A percentile compares a stretch with the other conserved stretches of the same genome.
phyloP scores from a whole-genome alignment of 2,329 filamentous ascomycete species.

The Waltergamsia citrina region DNA sequence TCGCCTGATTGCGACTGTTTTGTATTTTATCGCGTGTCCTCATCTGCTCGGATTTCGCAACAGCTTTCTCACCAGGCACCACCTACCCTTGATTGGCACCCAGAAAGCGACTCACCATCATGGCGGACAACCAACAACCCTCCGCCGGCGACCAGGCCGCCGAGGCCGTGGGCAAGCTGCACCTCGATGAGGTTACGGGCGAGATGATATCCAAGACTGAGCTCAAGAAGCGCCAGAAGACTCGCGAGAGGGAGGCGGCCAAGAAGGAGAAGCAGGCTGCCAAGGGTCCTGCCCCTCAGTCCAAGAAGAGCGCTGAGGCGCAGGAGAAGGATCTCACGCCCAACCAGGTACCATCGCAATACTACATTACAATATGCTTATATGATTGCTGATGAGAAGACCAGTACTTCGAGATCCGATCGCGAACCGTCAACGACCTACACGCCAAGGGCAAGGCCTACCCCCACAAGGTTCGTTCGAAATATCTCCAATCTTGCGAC shows the following conservation, averaged over 20 bases:
- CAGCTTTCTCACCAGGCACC: background rate
- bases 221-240: conserved; percentile 94
- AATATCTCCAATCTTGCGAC: background rate
- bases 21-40: no score
- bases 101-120: conserved; percentile 7
- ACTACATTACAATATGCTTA: no score
- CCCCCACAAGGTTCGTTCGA: conserved; percentile 58
- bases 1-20: no score
- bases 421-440: conserved; percentile 53
- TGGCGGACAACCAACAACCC: conserved; percentile 21
- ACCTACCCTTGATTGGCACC: background rate
- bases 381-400: background rate
- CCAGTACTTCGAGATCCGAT: conserved; percentile 89
- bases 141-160: conserved; percentile 35
- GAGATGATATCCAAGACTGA: conserved; percentile 78
- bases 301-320: conserved; percentile 49
- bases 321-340: conserved; percentile 46
- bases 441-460: conserved; percentile 44
- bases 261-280: conserved; percentile 79
- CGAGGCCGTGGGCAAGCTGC: conserved; percentile 58
- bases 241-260: conserved; percentile 74
- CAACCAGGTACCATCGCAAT: conserved; percentile 32
- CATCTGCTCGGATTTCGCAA: no score
- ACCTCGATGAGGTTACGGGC: conserved; percentile 88
- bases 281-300: conserved; percentile 59